Evolutionary conservation across 768 basidiomycete genomes (phyloP), one percentile per base, ranked within the genome.

Genomic region (Suillus placidus): DNA sequence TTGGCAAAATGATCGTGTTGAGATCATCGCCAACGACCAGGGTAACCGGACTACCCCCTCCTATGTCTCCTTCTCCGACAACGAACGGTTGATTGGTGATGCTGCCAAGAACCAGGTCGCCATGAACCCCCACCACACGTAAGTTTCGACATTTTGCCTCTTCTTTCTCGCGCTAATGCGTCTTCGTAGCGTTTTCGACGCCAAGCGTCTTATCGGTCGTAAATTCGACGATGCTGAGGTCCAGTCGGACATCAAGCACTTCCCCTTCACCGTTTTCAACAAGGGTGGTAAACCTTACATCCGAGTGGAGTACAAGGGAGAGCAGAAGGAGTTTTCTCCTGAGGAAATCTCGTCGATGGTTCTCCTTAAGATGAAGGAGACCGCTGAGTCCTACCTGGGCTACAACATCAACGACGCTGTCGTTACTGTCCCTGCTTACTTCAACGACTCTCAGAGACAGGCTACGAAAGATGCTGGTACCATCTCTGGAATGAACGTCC

Each of bases 281-380:
- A 94, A 89, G 82, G 83, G 83, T 61, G 91, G 92, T 61, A 97
- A 98, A 77, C 97, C 96, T 7, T 90, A 91, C 82, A 85, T 98
- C 71, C 82, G 86, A 60, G 93, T 98, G 54, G 84, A 91, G 74
- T 99, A 99, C 85, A 93, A 95, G 66, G 92, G 92, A 68, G 96
- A 99, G 85, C 80, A 83, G 68, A 98, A 98, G 82, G 88, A 92
- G 81, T 99, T 99, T 78, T 94, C 94, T 30, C 97, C 97, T 34
- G 95, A 98, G 78, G 97, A 99, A 81, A 91, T 99, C 73, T 99
- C 97, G 14, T 94, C 97, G 64, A 99, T 99, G 97, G 88, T 99
- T 70, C 87, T 99, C 67, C 81, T 86, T 68, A 99, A 99, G 84
- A 98, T 99, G 95, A 97, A 95, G 88, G 96, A 99, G 83, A 93